These are phyloP conservation scores for Dalechampia spathulata DNA, from an alignment of 441 rosid species.

Conservation along the genomic window DNA sequence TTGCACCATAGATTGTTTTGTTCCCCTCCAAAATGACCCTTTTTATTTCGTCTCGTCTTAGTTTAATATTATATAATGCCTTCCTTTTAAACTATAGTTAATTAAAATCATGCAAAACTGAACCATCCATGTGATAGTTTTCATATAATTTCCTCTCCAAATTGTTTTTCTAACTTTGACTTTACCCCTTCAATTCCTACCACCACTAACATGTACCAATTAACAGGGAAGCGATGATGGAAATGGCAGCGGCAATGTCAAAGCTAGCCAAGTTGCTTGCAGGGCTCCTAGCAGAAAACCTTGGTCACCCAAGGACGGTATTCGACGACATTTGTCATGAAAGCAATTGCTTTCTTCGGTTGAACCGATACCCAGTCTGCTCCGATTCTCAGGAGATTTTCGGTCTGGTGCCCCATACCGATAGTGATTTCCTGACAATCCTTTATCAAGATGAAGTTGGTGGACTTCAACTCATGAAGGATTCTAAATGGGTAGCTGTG, in stretches of 20 bases:
- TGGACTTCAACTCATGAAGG: constrained; percentile 64
- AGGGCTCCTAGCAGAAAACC: constrained; percentile 36
- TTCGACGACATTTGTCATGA: constrained; percentile 35
- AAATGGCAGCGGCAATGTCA: constrained; percentile 46
- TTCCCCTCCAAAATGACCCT: too few species aligned
- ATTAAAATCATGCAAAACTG: too few species aligned
- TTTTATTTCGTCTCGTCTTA: too few species aligned
- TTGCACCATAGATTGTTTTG: too few species aligned
- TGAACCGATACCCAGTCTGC: constrained; percentile 56
- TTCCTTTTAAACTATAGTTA: too few species aligned
- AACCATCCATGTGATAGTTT: too few species aligned
- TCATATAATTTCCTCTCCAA: too few species aligned
- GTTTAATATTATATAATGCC: too few species aligned
- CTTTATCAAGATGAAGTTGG: constrained; percentile 66
- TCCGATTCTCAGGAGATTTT: constrained; percentile 35
- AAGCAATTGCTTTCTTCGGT: constrained; percentile 52
- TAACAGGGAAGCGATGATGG: constrained; percentile 38
- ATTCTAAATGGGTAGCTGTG: constrained; percentile 58
- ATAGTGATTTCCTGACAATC: constrained; percentile 59
- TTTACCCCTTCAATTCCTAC: too few species aligned
- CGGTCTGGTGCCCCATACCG: constrained; percentile 66
- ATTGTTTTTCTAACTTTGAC: too few species aligned
- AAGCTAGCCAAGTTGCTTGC: constrained; percentile 46
- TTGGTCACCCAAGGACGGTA: constrained; percentile 20
- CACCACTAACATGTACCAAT: too few species aligned